phyloP scores from a whole-genome alignment of 345 rosid species.

The Eutrema japonicum region DNA sequence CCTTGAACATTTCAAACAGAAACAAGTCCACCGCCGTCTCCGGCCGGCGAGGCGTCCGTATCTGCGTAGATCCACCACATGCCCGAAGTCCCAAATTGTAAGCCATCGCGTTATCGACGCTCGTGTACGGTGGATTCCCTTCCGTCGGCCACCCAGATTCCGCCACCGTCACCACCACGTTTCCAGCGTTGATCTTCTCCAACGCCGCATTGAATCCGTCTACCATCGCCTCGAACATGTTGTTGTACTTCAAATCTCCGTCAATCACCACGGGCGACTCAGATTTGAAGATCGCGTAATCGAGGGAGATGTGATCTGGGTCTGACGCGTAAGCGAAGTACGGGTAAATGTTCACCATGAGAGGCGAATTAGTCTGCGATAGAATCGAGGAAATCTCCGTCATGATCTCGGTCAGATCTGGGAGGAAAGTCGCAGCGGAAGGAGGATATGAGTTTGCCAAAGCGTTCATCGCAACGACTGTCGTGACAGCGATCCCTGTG shows the following conservation, averaged over 20 bases:
- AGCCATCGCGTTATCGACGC: conserved; percentile 27
- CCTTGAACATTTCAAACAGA: conserved; percentile 41
- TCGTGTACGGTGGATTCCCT: conserved; percentile 17
- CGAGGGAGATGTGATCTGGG: conserved; percentile 35
- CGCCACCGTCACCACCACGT: conserved; percentile 33
- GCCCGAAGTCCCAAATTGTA: conserved; percentile 21
- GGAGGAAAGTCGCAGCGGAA: conserved; percentile 39
- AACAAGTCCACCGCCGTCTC: conserved; percentile 4
- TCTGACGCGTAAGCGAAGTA: conserved; percentile 50
- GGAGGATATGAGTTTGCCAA: conserved; percentile 47
- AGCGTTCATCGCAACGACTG: conserved; percentile 18
- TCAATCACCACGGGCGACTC: conserved; percentile 28
- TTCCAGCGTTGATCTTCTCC: conserved; percentile 25
- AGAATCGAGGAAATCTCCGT: conserved; percentile 28
- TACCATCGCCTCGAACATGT: conserved; percentile 47
- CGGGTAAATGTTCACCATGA: conserved; percentile 49
- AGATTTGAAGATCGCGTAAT: conserved; percentile 43
- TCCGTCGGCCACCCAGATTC: conserved; percentile 39
- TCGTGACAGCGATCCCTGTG: conserved; percentile 38
- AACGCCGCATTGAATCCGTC: conserved; percentile 44
- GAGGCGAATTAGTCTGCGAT: conserved; percentile 36
- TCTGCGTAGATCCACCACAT: neutral
- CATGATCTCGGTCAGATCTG: conserved; percentile 21
- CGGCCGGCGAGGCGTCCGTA: conserved; percentile 44
- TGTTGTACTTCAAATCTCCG: conserved; percentile 37